A percentile compares a stretch with the other conserved stretches of the same genome.
Conservation (phyloP, 1,139 yeast genomes). For the Hemisphaericaspora lyxosophila region DNA sequence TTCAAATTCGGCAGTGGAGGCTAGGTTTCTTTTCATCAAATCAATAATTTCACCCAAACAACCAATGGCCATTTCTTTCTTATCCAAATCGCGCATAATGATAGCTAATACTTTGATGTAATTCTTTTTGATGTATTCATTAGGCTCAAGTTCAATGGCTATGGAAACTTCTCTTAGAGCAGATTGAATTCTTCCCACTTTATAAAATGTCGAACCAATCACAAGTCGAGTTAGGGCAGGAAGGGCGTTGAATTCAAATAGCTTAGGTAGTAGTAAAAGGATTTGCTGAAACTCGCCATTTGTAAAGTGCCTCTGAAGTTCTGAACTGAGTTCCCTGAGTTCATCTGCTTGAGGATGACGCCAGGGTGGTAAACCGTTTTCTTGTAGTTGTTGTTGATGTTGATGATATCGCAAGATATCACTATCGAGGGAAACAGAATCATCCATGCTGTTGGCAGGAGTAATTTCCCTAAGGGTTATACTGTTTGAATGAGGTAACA, state of each 20-base stretch:
- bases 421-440: too few species aligned
- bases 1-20: constrained; percentile 6
- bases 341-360: too few species aligned
- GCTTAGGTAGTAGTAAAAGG: constrained; percentile 10
- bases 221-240: constrained; percentile 11
- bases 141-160: constrained; percentile 10
- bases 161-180: constrained; percentile 13
- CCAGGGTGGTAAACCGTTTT: too few species aligned
- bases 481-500: too few species aligned
- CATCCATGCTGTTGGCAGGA: too few species aligned
- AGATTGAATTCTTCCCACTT: constrained; percentile 9
- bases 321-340: neutral
- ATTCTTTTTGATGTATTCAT: constrained; percentile 5
- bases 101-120: constrained; percentile 10
- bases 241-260: constrained; percentile 5
- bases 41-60: constrained; percentile 15
- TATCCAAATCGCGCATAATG: constrained; percentile 9
- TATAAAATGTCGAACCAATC: constrained; percentile 11
- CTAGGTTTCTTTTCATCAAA: constrained; percentile 7
- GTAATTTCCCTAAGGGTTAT: too few species aligned
- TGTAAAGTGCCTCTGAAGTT: neutral
- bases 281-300: constrained; percentile 7
- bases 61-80: constrained; percentile 9
- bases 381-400: too few species aligned
- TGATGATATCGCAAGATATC: too few species aligned